Conservation (phyloP, 2,329 filamentous ascomycete genomes). For the Achaetomium macrosporum region DNA sequence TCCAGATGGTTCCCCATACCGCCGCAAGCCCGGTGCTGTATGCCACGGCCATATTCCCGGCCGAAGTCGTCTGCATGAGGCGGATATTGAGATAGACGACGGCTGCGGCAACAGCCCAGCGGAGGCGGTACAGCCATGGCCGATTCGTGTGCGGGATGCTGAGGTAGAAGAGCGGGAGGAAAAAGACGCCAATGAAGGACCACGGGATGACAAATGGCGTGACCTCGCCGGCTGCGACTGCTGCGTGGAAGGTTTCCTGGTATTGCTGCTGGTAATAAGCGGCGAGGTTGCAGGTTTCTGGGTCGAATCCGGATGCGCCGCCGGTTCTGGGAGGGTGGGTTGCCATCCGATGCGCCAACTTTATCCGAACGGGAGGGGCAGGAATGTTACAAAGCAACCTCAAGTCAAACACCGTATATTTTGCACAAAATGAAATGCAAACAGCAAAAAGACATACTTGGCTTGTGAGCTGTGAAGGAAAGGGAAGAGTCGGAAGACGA, state of each 20-base stretch:
- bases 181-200: constrained; percentile 40
- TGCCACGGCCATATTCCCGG: constrained; percentile 44
- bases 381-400: background rate
- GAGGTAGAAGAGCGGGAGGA: constrained; percentile 51
- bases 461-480: background rate
- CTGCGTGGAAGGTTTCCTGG: constrained; percentile 33
- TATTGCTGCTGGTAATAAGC: constrained; percentile 28
- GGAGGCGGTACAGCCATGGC: constrained; percentile 44
- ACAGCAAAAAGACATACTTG: background rate
- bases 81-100: constrained; percentile 40
- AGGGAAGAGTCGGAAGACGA: background rate
- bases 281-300: constrained; percentile 15
- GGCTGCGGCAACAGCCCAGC: constrained; percentile 44
- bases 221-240: constrained; percentile 21
- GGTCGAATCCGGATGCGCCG: background rate
- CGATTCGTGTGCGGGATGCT: constrained; percentile 47
- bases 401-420: background rate
- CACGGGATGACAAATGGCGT: constrained; percentile 49
- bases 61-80: constrained; percentile 40
- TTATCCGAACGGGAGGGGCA: background rate
- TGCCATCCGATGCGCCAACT: background rate
- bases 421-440: background rate
- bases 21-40: constrained; percentile 47
- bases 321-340: background rate
- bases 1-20: constrained; percentile 47